Base-by-base conservation (phyloP, 2,329 filamentous ascomycete genomes). In the Trichoderma atroviride region DNA sequence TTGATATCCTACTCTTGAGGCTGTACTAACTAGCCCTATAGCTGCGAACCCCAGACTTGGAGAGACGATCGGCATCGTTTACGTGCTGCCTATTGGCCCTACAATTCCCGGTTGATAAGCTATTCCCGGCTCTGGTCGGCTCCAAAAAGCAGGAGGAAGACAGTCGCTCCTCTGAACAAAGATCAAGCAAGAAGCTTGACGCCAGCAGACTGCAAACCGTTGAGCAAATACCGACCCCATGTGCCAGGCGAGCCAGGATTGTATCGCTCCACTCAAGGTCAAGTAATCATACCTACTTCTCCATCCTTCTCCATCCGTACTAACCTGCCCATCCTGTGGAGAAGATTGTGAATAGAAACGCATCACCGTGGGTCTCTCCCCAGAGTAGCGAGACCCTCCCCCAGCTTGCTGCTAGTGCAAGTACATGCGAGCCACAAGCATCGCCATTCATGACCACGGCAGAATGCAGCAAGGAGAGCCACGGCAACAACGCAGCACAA, bases 291-390 rank as follows among this genome's bases (percentile, higher is more conserved):
- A 35, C 33, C 6, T 43, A n/a, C 40, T 43, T n/a, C 47, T 50
- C 2, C 47, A 50, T 50, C 19, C 40, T 43, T n/a, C 47, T 50
- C 2, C 47, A 50, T 50, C 19, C n/a, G 47, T 50, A 27, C 62
- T 65, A 58, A 58, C 29, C 27, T 29, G 14, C 29, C 37, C 37
- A 14, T n/a, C 40, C 59, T 33, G 64, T 67, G 64, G 64, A 67
- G 64, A 33, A 37, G 29, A 40, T 40, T 52, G 55, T 64, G 61
- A 40, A 43, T 27, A 19, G 6, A 33, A 33, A 50, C 29, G 53
- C 40, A 58, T 31, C 64, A 50, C 37, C 55, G 40, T 67, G 40
- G 64, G 55, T 50, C 55, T 24, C 14, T 43, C 55, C 29, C 62
- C 55, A 33, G 62, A 57, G 40, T 58, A 24, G n/a, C 16, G 37